Percentiles rank a stretch among this genome's conserved stretches.
These are phyloP conservation scores for Thalia dealbata DNA, from an alignment of 176 grass and related monocot species.

Conservation along the genomic window DNA sequence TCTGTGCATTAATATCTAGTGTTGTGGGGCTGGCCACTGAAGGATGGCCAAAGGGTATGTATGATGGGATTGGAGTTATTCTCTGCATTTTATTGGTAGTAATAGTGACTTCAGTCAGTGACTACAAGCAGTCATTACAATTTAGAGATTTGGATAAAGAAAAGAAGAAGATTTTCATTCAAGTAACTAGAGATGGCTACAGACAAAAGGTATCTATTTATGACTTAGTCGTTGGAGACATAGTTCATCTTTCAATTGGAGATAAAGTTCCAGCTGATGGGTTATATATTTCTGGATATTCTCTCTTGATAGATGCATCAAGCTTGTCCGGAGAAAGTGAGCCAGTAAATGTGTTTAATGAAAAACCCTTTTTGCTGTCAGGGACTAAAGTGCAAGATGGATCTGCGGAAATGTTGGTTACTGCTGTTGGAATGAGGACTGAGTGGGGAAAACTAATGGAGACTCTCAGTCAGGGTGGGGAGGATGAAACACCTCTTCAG, in stretches of 20 bases:
- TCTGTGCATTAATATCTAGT: conserved; percentile 66
- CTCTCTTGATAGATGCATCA: conserved; percentile 71
- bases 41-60: conserved; percentile 63
- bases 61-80: conserved; percentile 77
- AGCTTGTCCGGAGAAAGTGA: conserved; percentile 89
- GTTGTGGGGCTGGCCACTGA: conserved; percentile 71
- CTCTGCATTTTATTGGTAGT: conserved; percentile 72
- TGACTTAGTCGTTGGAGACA: conserved; percentile 77
- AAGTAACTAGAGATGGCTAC: conserved; percentile 80
- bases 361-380: conserved; percentile 70
- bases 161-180: conserved; percentile 93
- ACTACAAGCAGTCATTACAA: conserved; percentile 94
- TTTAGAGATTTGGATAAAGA: conserved; percentile 87
- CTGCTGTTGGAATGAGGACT: conserved; percentile 82
- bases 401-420: conserved; percentile 69
- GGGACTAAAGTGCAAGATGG: conserved; percentile 99
- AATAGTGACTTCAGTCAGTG: conserved; percentile 73
- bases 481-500: conserved; percentile 95
- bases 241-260: conserved; percentile 78
- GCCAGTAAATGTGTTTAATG: conserved; percentile 41
- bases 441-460: conserved; percentile 99
- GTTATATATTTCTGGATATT: conserved; percentile 67
- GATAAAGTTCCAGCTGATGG: conserved; percentile 87
- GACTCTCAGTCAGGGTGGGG: conserved; percentile 71
- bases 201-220: conserved; percentile 90